phyloP scores from a whole-genome alignment of 2,329 filamentous ascomycete genomes.

The Xylariaceae sp. region DNA sequence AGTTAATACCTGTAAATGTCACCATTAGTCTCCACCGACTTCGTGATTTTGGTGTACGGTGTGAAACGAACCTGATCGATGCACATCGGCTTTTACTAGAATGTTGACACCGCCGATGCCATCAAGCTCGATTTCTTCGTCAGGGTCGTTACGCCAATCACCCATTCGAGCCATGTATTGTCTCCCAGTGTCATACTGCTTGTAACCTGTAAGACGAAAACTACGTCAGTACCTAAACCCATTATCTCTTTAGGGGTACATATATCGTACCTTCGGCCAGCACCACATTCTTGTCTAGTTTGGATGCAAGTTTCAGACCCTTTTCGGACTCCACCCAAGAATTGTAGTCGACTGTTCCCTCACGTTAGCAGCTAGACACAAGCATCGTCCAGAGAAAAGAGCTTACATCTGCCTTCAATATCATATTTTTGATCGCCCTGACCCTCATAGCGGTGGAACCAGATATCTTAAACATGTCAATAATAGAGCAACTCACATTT shows the following conservation, averaged over 20 bases:
- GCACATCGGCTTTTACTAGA: conserved; percentile 95
- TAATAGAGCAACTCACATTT: conserved; percentile 3
- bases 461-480: conserved; percentile 68
- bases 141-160: conserved; percentile 89
- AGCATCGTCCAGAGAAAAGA: neutral
- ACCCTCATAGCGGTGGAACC: conserved; percentile 90
- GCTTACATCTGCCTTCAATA: conserved; percentile 91
- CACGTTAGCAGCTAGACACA: conserved; percentile 25
- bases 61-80: conserved; percentile 74
- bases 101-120: conserved; percentile 98
- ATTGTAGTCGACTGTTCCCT: conserved; percentile 84
- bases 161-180: conserved; percentile 90
- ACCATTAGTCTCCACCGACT: conserved; percentile 9
- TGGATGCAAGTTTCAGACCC: conserved; percentile 72
- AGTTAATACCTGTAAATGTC: conserved; percentile 77
- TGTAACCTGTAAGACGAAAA: conserved; percentile 68
- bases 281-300: conserved; percentile 77
- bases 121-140: conserved; percentile 89
- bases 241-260: neutral
- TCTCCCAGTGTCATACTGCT: conserved; percentile 87
- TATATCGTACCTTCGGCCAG: conserved; percentile 76
- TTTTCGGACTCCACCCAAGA: conserved; percentile 96
- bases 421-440: conserved; percentile 77
- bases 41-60: neutral
- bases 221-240: conserved; percentile 16